Conservation (phyloP, 345 rosid species). For the Raphanus raphanistrum region DNA sequence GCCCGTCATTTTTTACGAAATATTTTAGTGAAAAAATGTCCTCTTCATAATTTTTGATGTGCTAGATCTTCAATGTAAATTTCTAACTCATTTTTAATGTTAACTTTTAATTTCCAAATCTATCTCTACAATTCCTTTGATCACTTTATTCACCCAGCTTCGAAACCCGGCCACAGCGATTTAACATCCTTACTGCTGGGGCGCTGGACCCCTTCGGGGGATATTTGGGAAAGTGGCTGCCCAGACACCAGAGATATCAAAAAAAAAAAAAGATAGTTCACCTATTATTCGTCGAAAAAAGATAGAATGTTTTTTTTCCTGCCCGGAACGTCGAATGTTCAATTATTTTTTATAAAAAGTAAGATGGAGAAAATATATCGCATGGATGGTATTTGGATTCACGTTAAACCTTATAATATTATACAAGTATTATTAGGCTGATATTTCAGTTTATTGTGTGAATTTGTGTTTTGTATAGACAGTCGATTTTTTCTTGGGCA, state of each 20-base stretch:
- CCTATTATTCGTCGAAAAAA: too few relatives aligned
- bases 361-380: neutral
- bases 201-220: too few relatives aligned
- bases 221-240: too few relatives aligned
- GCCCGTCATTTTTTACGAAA: neutral
- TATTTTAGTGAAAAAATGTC: neutral
- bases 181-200: too few relatives aligned
- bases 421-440: neutral
- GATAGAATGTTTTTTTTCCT: neutral
- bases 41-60: neutral
- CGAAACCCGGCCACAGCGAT: too few relatives aligned
- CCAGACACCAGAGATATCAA: too few relatives aligned
- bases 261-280: too few relatives aligned
- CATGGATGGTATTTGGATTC: conserved; percentile 12
- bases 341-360: neutral
- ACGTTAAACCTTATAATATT: neutral
- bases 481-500: conserved; percentile 18
- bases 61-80: neutral
- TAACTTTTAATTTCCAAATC: neutral
- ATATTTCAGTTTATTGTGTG: conserved; percentile 8
- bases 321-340: neutral
- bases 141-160: too few relatives aligned
- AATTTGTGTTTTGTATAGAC: conserved; percentile 13
- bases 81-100: neutral
- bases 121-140: neutral